These are phyloP conservation scores for Tolypocladium tropicale DNA, from an alignment of 2,329 filamentous ascomycete species.

Conservation along the genomic window DNA sequence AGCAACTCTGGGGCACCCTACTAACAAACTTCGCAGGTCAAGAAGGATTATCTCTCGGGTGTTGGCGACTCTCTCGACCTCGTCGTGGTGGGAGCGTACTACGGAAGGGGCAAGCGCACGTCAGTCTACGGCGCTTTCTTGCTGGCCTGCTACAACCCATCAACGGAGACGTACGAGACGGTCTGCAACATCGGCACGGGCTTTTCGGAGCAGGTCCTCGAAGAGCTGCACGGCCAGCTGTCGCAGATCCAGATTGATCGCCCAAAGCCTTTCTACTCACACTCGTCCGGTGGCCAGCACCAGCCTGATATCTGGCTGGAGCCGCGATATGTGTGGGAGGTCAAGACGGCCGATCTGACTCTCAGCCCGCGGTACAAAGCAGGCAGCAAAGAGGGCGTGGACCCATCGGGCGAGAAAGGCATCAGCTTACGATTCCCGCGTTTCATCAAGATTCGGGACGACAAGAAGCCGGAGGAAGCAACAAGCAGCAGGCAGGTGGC, in stretches of 20 bases:
- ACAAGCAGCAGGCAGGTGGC: conserved; percentile 78
- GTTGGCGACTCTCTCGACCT: conserved; percentile 94
- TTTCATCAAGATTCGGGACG: conserved; percentile 84
- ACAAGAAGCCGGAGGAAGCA: conserved; percentile 91
- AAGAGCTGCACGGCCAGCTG: conserved; percentile 70
- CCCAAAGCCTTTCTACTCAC: conserved; percentile 88
- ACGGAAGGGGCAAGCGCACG: conserved; percentile 90
- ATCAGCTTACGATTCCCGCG: conserved; percentile 85
- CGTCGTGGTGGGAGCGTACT: conserved; percentile 89
- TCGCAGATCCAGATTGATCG: conserved; percentile 73
- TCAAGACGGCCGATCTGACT: conserved; percentile 92
- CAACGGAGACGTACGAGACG: conserved; percentile 76
- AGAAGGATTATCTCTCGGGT: conserved; percentile 93
- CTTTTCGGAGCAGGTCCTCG: conserved; percentile 90
- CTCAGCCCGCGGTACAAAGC: conserved; percentile 89
- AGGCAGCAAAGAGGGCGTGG: conserved; percentile 72
- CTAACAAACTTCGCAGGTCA: conserved; percentile 49
- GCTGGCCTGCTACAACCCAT: conserved; percentile 82
- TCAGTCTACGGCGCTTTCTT: conserved; percentile 94
- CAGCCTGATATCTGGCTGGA: conserved; percentile 99
- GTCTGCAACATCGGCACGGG: conserved; percentile 98
- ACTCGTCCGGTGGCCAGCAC: conserved; percentile 75
- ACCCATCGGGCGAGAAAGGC: conserved; percentile 60
- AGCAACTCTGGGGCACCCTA: not conserved
- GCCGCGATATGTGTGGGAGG: conserved; percentile 90